Percentiles rank a stretch among this genome's conserved stretches.
Conservation (phyloP, 129 eudicot genomes). For the Calendula officinalis region DNA sequence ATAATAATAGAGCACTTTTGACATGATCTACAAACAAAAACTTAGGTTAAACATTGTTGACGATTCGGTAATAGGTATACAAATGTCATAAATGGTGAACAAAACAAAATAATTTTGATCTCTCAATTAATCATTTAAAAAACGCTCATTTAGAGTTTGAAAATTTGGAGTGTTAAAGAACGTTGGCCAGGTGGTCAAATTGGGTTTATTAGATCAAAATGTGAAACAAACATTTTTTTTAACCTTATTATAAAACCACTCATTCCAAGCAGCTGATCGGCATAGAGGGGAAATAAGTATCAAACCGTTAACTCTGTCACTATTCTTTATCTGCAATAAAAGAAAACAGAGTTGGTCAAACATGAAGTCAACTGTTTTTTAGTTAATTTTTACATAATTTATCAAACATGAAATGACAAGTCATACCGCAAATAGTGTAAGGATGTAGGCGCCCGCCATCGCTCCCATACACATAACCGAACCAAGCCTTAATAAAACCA, state of each 20-base stretch:
- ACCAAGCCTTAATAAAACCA: conserved; percentile 61
- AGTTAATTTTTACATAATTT: neutral
- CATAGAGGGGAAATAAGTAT: conserved; percentile 93
- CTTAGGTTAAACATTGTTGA: neutral
- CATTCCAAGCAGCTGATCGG: conserved; percentile 88
- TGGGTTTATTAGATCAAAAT: no score
- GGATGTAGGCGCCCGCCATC: conserved; percentile 89
- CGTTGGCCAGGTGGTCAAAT: no score
- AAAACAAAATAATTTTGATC: neutral
- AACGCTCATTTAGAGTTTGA: neutral
- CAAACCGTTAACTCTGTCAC: conserved; percentile 86
- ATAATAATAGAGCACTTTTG: conserved; percentile 68
- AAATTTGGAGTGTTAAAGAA: no score
- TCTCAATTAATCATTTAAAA: no score
- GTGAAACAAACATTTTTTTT: neutral
- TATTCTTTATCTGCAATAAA: conserved; percentile 61
- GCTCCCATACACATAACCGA: conserved; percentile 99
- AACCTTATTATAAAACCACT: conserved; percentile 95
- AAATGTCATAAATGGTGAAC: neutral
- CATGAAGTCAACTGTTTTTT: neutral
- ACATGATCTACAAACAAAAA: conserved; percentile 63
- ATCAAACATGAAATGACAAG: neutral
- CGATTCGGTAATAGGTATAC: neutral
- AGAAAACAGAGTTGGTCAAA: conserved; percentile 16
- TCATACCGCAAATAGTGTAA: conserved; percentile 83